Conservation (phyloP, 495 filamentous ascomycete species). For the Daldinia childiae region DNA sequence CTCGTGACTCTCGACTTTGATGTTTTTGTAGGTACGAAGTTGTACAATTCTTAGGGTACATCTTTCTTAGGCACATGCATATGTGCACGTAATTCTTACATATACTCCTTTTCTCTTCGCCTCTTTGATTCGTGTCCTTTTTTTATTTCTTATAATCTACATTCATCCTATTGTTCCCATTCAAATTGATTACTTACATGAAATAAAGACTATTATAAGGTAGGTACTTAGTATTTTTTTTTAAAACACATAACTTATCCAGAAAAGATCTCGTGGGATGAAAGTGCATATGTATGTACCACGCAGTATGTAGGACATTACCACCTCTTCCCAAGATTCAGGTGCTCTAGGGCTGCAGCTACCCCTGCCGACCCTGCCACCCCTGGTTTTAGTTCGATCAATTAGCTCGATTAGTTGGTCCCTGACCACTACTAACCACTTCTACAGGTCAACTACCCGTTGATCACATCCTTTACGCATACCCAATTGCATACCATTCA, state of each 20-base stretch:
- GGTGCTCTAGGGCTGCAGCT: slow-evolving; percentile 41
- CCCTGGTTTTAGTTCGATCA: slow-evolving; percentile 29
- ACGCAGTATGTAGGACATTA: slow-evolving; percentile 1
- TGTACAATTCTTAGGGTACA: neutral
- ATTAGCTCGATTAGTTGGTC: slow-evolving; percentile 29
- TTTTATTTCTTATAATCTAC: neutral
- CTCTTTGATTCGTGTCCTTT: neutral
- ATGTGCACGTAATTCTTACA: neutral
- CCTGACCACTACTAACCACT: slow-evolving; percentile 17
- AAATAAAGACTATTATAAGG: neutral
- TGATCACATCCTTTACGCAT: slow-evolving; percentile 35
- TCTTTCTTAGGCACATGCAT: neutral
- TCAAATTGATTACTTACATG: neutral
- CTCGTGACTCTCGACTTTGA: slow-evolving; percentile 29
- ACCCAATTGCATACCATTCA: slow-evolving; percentile 10
- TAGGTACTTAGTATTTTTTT: neutral
- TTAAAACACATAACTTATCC: neutral
- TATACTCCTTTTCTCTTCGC: too few relatives aligned
- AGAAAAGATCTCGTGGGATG: neutral
- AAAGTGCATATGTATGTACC: slow-evolving; percentile 16
- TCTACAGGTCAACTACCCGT: slow-evolving; percentile 7
- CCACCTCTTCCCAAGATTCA: slow-evolving; percentile 30
- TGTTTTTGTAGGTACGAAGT: slow-evolving; percentile 6
- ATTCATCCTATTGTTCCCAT: neutral
- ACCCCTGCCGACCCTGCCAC: slow-evolving; percentile 22